Base-by-base conservation (phyloP, 2,329 filamentous ascomycete genomes). In the Cucurbitaria berberidis region DNA sequence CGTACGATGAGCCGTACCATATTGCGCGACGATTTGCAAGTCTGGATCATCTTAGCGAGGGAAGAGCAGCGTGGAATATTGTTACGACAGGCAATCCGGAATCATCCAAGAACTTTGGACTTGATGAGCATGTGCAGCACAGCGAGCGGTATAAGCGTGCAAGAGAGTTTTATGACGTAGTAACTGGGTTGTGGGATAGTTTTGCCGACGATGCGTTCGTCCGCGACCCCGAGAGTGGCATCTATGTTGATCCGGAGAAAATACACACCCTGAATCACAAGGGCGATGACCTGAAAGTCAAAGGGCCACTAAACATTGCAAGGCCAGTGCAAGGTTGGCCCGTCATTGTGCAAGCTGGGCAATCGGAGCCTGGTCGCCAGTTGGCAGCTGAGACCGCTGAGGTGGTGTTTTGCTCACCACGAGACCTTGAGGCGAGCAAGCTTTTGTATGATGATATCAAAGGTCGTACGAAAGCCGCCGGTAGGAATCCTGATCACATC, bases 141-240 rank as follows among this genome's bases (percentile, higher is more conserved):
- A 86, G 89, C 58, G 85, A 89, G 51, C 78, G 88, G 48, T 90
- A 89, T 58, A 82, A 80, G 6, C 80, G 86, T 34, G 86, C 86
- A 1, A 85, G 89, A 57, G 88, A 90, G 68, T 90, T 89, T 72
- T 79, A 89, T 69, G 78, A 83, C 38, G 85, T 89, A 1, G 79
- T 88, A 57, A 88, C 88, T 73, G 89, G 89, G 63, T 80, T 89
- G 1, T 83, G 85, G 74, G 81, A 89, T 1, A 88, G 84, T 0
- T 89, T 86, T 84, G 77, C 85, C 13, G 81, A 84, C 48, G 84
- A 88, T 61, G 87, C 87, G 0, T 84, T 89, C 1, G 76, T 83
- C 27, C 78, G 83, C 0, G 81, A 89, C 64, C 79, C 81, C 13
- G 73, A 82, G 48, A 79, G 75, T 82, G 0, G 82, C 77, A 0